Base-by-base conservation (phyloP, 306 rosid species). In the Ochetophila trinervis region DNA sequence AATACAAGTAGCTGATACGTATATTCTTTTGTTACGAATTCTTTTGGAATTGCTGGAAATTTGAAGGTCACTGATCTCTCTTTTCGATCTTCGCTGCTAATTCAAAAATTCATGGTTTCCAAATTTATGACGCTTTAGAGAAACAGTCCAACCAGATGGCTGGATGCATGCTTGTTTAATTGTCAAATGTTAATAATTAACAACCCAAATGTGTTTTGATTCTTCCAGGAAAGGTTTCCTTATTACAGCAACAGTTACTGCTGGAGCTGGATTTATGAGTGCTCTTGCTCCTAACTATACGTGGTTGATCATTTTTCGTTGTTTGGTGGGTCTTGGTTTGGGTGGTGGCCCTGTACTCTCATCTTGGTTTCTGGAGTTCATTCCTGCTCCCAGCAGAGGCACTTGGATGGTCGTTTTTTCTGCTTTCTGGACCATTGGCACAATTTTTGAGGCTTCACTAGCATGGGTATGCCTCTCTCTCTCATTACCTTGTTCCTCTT, bases 381-480 rank as follows among this genome's bases (percentile, higher is more conserved):
- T 93, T 81, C 96, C 97, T 47, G 87, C 97, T 58, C 91, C 96
- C 54, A 83, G 74, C 69, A 84, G 99, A 84, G 99, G 99, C 63
- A 84, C 90, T 55, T 93, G 99, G 99, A 93, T 93, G 99, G 96
- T 90, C 80, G 63, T 84, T 69, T 93, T 90, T 86, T 84, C 94
- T 57, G 91, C 85, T 17, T 93, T 93, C 78, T 87, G 99, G 99
- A 90, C 97, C 36, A 1, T 93, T 76, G 99, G 99, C 73, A 87
- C 99, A 53, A 80, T 93, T 76, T 75, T 87, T 65, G 97, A 89
- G 75, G 98, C 98, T 57, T 89, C 95, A 52, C 87, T 93, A 78
- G 96, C 98, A 12, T 93, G 98, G 98, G 98, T 93, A 78, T 60
- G 76, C 67, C 60, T 80, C 70, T n/a, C 32, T 27, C 32, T 27